Percentiles rank a stretch among this genome's conserved stretches.
phyloP scores from a whole-genome alignment of 2,329 filamentous ascomycete genomes.

The Fonsecaea monophora region DNA sequence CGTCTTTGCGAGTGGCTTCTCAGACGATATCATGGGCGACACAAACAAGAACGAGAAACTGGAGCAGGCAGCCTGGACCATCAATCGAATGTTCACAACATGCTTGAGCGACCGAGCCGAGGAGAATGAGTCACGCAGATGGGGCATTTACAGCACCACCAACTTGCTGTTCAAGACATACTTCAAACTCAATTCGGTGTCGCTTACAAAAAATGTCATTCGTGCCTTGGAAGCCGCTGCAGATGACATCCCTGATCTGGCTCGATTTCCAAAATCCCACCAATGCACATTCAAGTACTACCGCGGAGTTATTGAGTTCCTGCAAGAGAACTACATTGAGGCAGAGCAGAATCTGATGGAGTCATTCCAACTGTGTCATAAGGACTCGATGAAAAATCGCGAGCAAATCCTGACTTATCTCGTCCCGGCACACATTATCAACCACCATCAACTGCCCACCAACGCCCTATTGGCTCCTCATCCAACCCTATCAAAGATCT shows the following conservation, averaged over 20 bases:
- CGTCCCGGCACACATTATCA: conserved; percentile 90
- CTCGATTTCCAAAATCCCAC: conserved; percentile 84
- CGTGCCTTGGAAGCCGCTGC: conserved; percentile 78
- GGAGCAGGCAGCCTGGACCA: conserved; percentile 85
- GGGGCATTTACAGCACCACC: conserved; percentile 94
- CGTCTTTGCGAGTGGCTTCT: conserved; percentile 62
- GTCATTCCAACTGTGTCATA: conserved; percentile 83
- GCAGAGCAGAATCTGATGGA: conserved; percentile 80
- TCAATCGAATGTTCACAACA: conserved; percentile 90
- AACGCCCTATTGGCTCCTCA: conserved; percentile 73
- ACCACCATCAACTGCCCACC: conserved; percentile 82
- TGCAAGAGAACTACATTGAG: conserved; percentile 90
- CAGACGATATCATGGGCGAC: conserved; percentile 82
- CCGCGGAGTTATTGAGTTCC: conserved; percentile 86
- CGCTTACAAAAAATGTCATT: conserved; percentile 87
- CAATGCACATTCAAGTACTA: conserved; percentile 97
- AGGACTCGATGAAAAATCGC: conserved; percentile 73
- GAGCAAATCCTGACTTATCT: conserved; percentile 95
- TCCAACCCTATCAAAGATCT: conserved; percentile 77
- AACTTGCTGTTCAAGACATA: conserved; percentile 98
- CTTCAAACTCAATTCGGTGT: conserved; percentile 89
- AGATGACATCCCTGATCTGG: conserved; percentile 79
- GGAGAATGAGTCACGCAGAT: conserved; percentile 90
- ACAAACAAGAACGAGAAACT: conserved; percentile 80
- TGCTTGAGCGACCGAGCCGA: conserved; percentile 74